Evolutionary conservation across 1,284 basidiomycete species (phyloP).

Genomic region (Thecaphora frezii): DNA sequence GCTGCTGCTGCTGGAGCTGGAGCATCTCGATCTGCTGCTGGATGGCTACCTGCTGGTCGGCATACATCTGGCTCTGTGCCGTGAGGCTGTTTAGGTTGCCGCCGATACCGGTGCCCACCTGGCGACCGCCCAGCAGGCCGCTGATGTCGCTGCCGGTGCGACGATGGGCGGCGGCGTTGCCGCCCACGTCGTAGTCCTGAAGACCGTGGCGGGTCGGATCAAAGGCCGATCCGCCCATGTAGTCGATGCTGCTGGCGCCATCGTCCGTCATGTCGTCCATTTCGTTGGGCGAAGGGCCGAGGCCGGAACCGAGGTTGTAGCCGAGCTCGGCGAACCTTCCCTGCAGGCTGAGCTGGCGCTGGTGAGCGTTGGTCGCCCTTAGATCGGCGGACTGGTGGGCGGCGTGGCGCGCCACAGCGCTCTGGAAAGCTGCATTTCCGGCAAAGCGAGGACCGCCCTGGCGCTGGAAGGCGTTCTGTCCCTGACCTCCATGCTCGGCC

Average conservation of each 20-base stretch:
- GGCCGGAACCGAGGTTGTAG: slow-evolving; percentile 27
- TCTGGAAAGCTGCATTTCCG: slow-evolving; percentile 51
- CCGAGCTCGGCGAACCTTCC: slow-evolving; percentile 50
- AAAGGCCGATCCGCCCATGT: slow-evolving; percentile 39
- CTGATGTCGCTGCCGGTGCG: slow-evolving; percentile 48
- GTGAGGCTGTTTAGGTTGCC: slow-evolving; percentile 65
- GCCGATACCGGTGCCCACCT: slow-evolving; percentile 69
- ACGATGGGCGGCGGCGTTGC: slow-evolving; percentile 31
- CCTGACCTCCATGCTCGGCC: slow-evolving; percentile 7
- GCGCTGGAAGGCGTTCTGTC: slow-evolving; percentile 13
- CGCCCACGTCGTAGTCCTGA: slow-evolving; percentile 12
- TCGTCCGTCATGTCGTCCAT: slow-evolving; percentile 43
- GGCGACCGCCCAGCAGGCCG: slow-evolving; percentile 20
- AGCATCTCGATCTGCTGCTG: slow-evolving; percentile 62
- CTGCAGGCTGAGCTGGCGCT: slow-evolving; percentile 44
- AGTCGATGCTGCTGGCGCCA: slow-evolving; percentile 43
- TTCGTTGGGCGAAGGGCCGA: slow-evolving; percentile 19
- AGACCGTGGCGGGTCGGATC: slow-evolving; percentile 34
- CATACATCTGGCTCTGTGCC: slow-evolving; percentile 67
- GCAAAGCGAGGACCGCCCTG: slow-evolving; percentile 48
- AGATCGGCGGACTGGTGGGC: slow-evolving; percentile 21
- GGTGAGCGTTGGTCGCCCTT: slow-evolving; percentile 28
- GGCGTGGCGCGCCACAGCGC: slow-evolving; percentile 43
- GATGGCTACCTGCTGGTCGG: slow-evolving; percentile 60
- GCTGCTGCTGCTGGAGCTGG: slow-evolving; percentile 60